Conservation (phyloP, 495 filamentous ascomycete genomes). For the Acidiella bohemica region DNA sequence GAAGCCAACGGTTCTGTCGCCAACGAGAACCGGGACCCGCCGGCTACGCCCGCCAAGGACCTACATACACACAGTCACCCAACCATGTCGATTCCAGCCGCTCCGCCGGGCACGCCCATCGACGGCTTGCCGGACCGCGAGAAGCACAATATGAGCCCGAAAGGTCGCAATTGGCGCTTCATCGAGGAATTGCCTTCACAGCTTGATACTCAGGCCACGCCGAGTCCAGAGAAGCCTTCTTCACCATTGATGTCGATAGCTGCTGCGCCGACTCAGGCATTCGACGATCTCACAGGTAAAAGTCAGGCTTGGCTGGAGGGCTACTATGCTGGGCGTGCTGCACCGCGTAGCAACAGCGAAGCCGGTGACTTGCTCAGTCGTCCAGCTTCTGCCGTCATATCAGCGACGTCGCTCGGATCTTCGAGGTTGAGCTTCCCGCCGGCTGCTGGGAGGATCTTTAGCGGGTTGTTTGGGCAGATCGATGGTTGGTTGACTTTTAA, state of each 20-base stretch:
- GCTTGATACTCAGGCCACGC: too few relatives aligned
- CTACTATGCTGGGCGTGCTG: slow-evolving; percentile 3
- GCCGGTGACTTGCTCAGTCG: too few relatives aligned
- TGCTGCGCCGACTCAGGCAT: background rate
- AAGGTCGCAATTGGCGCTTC: too few relatives aligned
- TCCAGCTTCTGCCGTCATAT: too few relatives aligned
- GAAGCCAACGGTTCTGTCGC: background rate
- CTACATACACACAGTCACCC: background rate
- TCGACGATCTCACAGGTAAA: background rate
- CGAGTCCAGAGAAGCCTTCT: slow-evolving; percentile 1
- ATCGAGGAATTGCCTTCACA: too few relatives aligned
- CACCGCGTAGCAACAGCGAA: background rate
- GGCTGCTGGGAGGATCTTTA: slow-evolving; percentile 1
- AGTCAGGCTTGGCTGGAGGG: slow-evolving; percentile 1
- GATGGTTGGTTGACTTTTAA: background rate
- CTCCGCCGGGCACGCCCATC: slow-evolving; percentile 11
- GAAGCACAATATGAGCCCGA: slow-evolving; percentile 17
- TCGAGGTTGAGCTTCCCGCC: background rate
- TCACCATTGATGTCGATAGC: background rate
- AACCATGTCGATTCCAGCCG: background rate
- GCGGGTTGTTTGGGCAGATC: background rate
- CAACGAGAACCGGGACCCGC: slow-evolving; percentile 12
- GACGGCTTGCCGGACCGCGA: slow-evolving; percentile 15
- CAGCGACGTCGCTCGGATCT: slow-evolving; percentile 1
- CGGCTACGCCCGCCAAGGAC: slow-evolving; percentile 9